These are phyloP conservation scores for Chrysanthemum lavandulifolium DNA, from an alignment of 129 eudicot species.

Conservation along the genomic window DNA sequence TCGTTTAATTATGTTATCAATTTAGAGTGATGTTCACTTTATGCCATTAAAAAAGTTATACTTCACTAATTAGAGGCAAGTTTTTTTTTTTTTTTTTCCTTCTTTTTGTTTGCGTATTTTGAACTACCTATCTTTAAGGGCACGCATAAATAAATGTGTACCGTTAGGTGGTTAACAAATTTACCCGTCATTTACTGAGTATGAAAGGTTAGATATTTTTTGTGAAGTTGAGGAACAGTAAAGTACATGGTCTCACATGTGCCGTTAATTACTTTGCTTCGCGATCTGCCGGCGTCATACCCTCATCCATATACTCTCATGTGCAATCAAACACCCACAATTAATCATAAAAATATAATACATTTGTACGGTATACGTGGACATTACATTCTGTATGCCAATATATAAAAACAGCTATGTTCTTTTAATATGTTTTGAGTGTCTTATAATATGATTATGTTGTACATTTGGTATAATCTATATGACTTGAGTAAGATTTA, in stretches of 20 bases:
- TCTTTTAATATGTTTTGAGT: no score
- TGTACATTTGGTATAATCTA: no score
- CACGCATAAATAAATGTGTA: background rate
- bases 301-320: background rate
- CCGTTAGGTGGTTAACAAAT: slow-evolving; percentile 1
- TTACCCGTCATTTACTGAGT: slow-evolving; percentile 12
- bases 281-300: background rate
- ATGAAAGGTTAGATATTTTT: background rate
- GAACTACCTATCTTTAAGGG: background rate
- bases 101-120: background rate
- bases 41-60: background rate
- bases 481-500: no score
- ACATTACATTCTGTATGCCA: background rate
- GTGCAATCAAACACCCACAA: background rate
- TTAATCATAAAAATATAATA: background rate
- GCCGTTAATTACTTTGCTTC: slow-evolving; percentile 2
- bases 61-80: background rate
- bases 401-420: no score
- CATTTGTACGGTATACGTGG: background rate
- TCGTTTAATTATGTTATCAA: no score
- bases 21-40: no score
- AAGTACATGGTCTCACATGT: slow-evolving; percentile 12
- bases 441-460: no score
- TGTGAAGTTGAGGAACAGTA: slow-evolving; percentile 12
- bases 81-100: no score